Base-by-base conservation (phyloP, 768 basidiomycete genomes). In the Chlorophyllum brunneum region DNA sequence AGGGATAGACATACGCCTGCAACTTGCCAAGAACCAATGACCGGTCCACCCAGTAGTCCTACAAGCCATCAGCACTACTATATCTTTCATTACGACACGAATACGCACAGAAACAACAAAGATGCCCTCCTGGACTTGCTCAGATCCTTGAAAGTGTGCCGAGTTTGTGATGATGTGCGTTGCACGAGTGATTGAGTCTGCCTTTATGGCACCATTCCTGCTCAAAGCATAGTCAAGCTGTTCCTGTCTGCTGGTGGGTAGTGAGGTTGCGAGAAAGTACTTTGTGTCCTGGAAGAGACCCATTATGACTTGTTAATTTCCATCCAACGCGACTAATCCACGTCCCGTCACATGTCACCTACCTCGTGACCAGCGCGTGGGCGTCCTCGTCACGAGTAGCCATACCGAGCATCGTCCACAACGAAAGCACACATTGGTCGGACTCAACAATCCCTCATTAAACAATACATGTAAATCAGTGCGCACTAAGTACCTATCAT, bases 31-130 rank as follows among this genome's bases (percentile, higher is more conserved):
- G 67, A 7, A 84, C 63, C 18, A 83, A 60, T 3, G 81, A 82
- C 26, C 85, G 75, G 44, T 88, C 83, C 0, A 90, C 82, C 89
- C 91, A 93, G 29, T 69, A 66, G 27, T 83, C 81, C 66, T 81
- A 58, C 31, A 61, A 56, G 52, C 53, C 22, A 39, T 23, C 18
- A n/a, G 4, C 2, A 9, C 7, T 13, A 29, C 9, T 15, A 3
- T 5, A 33, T 8, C 16, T 20, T 5, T 7, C 18, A 39, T 41
- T 31, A 56, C 38, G 3, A 52, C 49, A 18, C 51, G 15, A 10
- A 13, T 4, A 61, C 70, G 46, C 36, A 73, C 67, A 3, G 77
- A 74, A 26, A 77, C 73, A n/a, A 72, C 62, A 6, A 54, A 60
- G 11, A 67, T 56, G 18, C 65, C 60, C 2, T 63, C 60, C 2